Base-by-base conservation (phyloP, 2,329 filamentous ascomycete species). In the Colletotrichum ledebouriae region DNA sequence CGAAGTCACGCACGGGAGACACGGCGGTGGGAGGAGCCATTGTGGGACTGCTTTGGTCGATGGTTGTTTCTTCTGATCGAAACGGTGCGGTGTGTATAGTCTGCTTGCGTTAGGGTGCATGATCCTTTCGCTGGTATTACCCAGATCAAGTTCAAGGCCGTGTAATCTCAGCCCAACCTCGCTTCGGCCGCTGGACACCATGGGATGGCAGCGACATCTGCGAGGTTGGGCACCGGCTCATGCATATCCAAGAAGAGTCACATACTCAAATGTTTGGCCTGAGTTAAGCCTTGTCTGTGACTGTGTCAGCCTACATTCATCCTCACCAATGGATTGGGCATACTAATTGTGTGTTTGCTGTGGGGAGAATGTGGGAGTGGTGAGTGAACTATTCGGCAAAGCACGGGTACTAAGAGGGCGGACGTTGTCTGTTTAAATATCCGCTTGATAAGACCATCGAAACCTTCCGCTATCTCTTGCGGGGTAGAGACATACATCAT, bases 51-150 rank as follows among this genome's bases (percentile, higher is more conserved):
- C 4, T 22, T 22, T 22, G 22, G 22, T 22, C 22, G 22, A 22
- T 22, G 22, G 22, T 22, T 22, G 22, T 22, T 22, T 22, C 22
- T 22, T 22, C 22, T 22, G 25, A 25, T 25, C 25, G 4, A 25
- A 49, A 15, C 3, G 17, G 29, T n/a, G 11, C 25, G 0, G 15
- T 47, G 25, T 42, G n/a, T 57, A 12, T 22, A 22, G 17, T 60
- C 66, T 69, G 42, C 49, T 66, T 46, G 12, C 66, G 66, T 69
- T 69, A 69, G 66, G 62, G 11, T 66, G 93, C 93, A 97, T 97
- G 94, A 96, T 97, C 92, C 94, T 97, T 96, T 94, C 94, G 94
- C 94, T 94, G 92, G 93, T 93, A 96, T 96, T 95, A 95, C 94
- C 93, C 92, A 93, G 92, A 94, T 95, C 93, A 95, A 95, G 92